Base-by-base conservation (phyloP, 202 grass and related monocot species). In the Hordeum pubiflorum region DNA sequence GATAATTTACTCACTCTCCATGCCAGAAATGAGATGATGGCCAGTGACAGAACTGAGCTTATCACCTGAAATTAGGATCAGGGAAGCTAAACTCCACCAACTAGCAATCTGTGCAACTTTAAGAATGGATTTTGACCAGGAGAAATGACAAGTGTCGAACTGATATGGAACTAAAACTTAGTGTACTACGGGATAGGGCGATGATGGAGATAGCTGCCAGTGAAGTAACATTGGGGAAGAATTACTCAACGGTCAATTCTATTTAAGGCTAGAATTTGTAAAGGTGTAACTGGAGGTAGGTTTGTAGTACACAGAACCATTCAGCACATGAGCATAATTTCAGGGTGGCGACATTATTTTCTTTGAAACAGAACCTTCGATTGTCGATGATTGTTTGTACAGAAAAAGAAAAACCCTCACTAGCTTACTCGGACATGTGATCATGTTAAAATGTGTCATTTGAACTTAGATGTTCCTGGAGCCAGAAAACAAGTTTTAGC, bases 11-110 rank as follows among this genome's bases (percentile, higher is more conserved):
- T 83, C 44, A 85, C 87, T 50, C 34, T 79, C 6, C 26, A 11
- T 65, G 67, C 78, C 36, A 27, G 64, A 67, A 92, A 50, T n/a
- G 73, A 87, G 72, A 92, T 21, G 40, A 87, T 54, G 7, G 62
- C 41, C 9, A 87, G 32, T 54, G 78, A 89, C 31, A 87, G 67
- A 63, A 89, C 84, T 24, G 85, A 92, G 57, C 43, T 72, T 48
- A 82, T 61, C 58, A 74, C 87, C 84, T 89, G 54, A 69, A 79
- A 76, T 38, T 36, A 68, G 50, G 26, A 50, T 50, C 46, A 26
- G 46, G 27, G 74, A 24, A 41, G 41, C 61, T 37, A 72, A 65
- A 61, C n/a, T 56, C 11, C 6, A 63, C 17, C 23, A 39, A 7
- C 13, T 5, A 38, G 52, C 9, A 62, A 18, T 21, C 13, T 44